Evolutionary conservation across 163 green algal species (phyloP).

Genomic region (Chlorella variabilis): DNA sequence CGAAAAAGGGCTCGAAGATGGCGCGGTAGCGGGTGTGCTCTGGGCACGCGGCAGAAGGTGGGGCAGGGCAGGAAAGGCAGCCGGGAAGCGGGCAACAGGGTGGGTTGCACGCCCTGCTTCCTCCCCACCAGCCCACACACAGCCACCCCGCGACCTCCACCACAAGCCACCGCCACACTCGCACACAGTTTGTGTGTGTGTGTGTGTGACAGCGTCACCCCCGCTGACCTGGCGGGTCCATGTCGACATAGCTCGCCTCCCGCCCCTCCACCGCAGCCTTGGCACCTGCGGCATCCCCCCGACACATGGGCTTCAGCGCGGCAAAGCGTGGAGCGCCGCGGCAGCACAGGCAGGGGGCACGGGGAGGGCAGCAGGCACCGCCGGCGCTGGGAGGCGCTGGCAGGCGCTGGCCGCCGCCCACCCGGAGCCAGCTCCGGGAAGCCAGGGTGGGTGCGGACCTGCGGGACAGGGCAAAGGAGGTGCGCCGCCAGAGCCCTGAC

Average conservation of each 20-base stretch:
- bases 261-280: slow-evolving; percentile 39
- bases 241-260: slow-evolving; percentile 56
- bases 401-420: not conserved
- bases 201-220: too few species aligned
- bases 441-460: slow-evolving; percentile 55
- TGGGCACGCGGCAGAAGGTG: slow-evolving; percentile 24
- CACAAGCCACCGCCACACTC: too few species aligned
- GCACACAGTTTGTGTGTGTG: too few species aligned
- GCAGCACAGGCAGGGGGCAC: not conserved
- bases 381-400: too few species aligned
- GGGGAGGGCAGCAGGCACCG: too few species aligned
- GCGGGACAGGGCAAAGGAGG: not conserved
- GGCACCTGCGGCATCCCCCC: slow-evolving; percentile 37
- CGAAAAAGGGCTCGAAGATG: slow-evolving; percentile 45
- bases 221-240: not conserved
- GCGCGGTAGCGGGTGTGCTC: slow-evolving; percentile 53
- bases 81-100: not conserved
- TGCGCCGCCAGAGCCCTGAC: not conserved
- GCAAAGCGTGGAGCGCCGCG: not conserved
- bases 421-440: slow-evolving; percentile 54
- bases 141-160: too few species aligned
- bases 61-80: not conserved
- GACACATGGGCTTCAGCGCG: not conserved
- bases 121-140: too few species aligned
- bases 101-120: too few species aligned